A percentile compares a stretch with the other conserved stretches of the same genome.
These are phyloP conservation scores for Russula foetens DNA, from an alignment of 768 basidiomycete genomes.

Conservation along the genomic window DNA sequence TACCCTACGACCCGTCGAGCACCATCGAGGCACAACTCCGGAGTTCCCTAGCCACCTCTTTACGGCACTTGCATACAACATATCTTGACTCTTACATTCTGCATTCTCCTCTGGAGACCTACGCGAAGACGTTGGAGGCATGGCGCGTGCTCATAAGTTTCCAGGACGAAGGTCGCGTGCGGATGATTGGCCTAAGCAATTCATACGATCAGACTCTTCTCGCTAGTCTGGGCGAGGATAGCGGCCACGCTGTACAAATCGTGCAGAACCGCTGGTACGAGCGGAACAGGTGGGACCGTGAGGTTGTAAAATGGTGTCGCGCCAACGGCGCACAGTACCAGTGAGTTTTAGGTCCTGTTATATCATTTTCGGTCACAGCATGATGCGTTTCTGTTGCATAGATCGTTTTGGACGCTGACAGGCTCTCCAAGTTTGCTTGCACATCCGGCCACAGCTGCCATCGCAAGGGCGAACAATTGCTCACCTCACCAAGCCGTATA, in stretches of 20 bases:
- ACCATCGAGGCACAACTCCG: constrained; percentile 51
- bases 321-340: constrained; percentile 63
- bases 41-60: constrained; percentile 53
- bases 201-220: constrained; percentile 57
- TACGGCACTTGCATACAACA: constrained; percentile 58
- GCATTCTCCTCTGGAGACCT: constrained; percentile 61
- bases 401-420: constrained; percentile 83
- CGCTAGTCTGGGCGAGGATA: constrained; percentile 40
- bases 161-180: constrained; percentile 57
- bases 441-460: constrained; percentile 37
- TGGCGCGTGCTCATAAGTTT: constrained; percentile 55
- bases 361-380: not conserved
- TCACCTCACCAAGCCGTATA: constrained; percentile 63
- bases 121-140: constrained; percentile 55
- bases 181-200: constrained; percentile 69
- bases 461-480: constrained; percentile 40
- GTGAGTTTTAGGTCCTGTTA: constrained; percentile 36
- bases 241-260: constrained; percentile 48
- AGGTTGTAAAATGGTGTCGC: constrained; percentile 57
- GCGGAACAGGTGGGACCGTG: constrained; percentile 66
- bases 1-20: constrained; percentile 61
- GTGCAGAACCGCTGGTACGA: constrained; percentile 86
- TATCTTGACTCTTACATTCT: constrained; percentile 76
- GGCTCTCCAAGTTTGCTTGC: constrained; percentile 60
- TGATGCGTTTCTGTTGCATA: constrained; percentile 24